Evolutionary conservation across 768 basidiomycete genomes (phyloP), one percentile per base, ranked within the genome.

Genomic region (Pulveroboletus sp.): DNA sequence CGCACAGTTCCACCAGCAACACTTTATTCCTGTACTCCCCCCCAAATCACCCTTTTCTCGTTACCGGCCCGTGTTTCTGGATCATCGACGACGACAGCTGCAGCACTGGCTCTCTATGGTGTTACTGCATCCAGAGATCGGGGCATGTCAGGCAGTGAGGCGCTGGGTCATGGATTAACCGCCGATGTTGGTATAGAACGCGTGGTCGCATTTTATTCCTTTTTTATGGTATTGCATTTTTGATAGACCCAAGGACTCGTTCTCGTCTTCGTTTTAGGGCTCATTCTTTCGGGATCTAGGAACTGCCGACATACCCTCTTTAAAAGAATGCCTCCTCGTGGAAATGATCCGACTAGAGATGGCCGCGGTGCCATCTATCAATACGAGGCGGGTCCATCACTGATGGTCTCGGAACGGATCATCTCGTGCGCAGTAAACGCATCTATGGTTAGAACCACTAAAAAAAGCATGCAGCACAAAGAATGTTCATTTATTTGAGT

Each of bases 111-210:
- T 89, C 3, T 75, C 79, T 0, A 65, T 76, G 0, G 75, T 87
- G 2, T 60, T 88, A 0, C 68, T 88, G 1, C 85, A 88, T 56
- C 86, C 86, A 5, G 85, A 88, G 43, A 69, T 87, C 7, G 86
- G 86, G 2, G 79, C 77, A 0, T 78, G 75, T 39, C 74, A 80
- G 46, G 77, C 75, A 2, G 83, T 84, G 10, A 67, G 79, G 50
- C 60, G 69, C 38, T 88, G 86, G 86, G 77, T 86, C 32, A 79
- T 80, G 70, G 65, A 74, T 21, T 65, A 38, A 63, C 7, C 4
- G 5, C 18, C 6, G 15, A 11, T 31, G 15, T 28, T n/a, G 14
- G 26, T n/a, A 13, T 8, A 18, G 21, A 6, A 10, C 9, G 27
- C 4, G 10, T 27, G 46, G 33, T 37, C 17, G 2, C 5, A 37